phyloP scores from a whole-genome alignment of 176 grass and related monocot genomes.

The Oryza australiensis region DNA sequence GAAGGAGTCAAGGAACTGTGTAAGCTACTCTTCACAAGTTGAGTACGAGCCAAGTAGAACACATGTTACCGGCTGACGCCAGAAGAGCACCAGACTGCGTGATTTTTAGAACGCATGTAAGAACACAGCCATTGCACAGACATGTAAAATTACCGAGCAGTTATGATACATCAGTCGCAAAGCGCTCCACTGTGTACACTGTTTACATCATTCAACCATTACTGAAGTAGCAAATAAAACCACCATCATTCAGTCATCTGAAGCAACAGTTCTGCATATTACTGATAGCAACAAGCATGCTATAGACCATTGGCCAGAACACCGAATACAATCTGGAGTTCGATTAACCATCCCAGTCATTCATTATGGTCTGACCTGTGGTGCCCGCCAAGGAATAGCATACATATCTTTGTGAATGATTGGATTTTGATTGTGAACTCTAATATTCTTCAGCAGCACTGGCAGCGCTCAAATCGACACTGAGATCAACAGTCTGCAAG shows the following conservation, averaged over 20 bases:
- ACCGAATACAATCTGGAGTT: slow-evolving; percentile 20
- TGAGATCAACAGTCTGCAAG: slow-evolving; percentile 69
- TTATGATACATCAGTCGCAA: slow-evolving; percentile 36
- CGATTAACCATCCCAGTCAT: slow-evolving; percentile 8
- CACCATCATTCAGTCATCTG: slow-evolving; percentile 21
- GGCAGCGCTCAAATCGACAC: slow-evolving; percentile 81
- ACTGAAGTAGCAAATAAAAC: slow-evolving; percentile 28
- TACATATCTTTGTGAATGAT: neutral
- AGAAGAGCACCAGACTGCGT: neutral
- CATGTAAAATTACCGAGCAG: neutral
- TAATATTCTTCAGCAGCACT: slow-evolving; percentile 88
- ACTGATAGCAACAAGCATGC: slow-evolving; percentile 31
- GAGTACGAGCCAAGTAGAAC: neutral
- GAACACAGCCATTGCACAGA: neutral
- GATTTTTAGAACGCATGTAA: neutral
- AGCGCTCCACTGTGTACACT: neutral
- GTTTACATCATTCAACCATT: slow-evolving; percentile 27
- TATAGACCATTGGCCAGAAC: neutral
- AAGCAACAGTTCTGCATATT: slow-evolving; percentile 22
- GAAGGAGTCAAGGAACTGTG: too few relatives aligned
- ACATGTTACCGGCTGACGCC: neutral
- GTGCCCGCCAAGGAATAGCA: neutral
- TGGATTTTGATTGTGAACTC: slow-evolving; percentile 22
- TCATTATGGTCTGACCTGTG: slow-evolving; percentile 14
- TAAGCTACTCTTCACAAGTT: too few relatives aligned